Percentiles rank a stretch among this genome's conserved stretches.
phyloP scores from a whole-genome alignment of 1,284 basidiomycete genomes.

The Coniophora puteana region DNA sequence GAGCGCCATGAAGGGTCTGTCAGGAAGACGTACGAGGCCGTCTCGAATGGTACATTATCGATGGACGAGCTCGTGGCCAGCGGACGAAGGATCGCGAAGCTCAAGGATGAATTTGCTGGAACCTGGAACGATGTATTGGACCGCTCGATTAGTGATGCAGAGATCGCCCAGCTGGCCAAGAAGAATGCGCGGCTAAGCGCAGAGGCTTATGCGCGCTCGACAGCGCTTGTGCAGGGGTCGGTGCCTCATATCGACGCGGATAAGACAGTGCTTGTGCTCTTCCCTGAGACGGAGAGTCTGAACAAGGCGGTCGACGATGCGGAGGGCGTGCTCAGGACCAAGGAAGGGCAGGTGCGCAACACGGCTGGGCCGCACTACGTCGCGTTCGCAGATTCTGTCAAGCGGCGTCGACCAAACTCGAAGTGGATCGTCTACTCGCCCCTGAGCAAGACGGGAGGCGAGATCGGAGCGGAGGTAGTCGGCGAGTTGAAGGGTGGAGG shows the following conservation, averaged over 20 bases:
- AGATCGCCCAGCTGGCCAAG: conserved; percentile 34
- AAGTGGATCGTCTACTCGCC: conserved; percentile 47
- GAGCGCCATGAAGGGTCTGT: conserved; percentile 50
- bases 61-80: conserved; percentile 38
- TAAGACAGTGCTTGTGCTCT: conserved; percentile 42
- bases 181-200: conserved; percentile 39
- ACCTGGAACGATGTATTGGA: conserved; percentile 40
- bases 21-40: conserved; percentile 45
- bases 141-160: conserved; percentile 20
- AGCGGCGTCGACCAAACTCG: conserved; percentile 25
- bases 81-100: conserved; percentile 37
- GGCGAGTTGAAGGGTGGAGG: conserved; percentile 15
- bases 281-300: conserved; percentile 51
- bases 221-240: conserved; percentile 42
- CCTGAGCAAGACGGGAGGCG: conserved; percentile 13
- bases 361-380: conserved; percentile 54
- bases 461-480: conserved; percentile 8
- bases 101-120: conserved; percentile 51
- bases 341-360: conserved; percentile 44
- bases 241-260: conserved; percentile 33
- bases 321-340: conserved; percentile 40
- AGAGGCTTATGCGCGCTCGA: conserved; percentile 43
- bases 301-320: conserved; percentile 62
- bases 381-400: conserved; percentile 41
- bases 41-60: conserved; percentile 37